A percentile compares a stretch with the other conserved stretches of the same genome.
Evolutionary conservation across 1,139 yeast genomes (phyloP).

Genomic region (Arxiozyma slooffiae): DNA sequence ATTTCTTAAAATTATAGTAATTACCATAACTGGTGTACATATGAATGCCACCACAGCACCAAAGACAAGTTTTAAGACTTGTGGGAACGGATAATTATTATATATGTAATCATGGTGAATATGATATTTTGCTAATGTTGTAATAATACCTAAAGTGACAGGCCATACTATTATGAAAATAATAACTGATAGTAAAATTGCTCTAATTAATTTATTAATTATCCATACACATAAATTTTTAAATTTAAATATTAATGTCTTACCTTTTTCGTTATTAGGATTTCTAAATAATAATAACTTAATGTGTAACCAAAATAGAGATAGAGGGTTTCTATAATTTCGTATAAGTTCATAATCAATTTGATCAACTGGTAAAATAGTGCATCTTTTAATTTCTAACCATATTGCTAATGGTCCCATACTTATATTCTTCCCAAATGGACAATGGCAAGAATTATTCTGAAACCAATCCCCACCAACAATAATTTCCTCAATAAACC

Average conservation of each 20-base stretch:
- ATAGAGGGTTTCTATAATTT: neutral
- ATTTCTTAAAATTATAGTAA: slow-evolving; percentile 16
- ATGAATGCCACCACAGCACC: slow-evolving; percentile 17
- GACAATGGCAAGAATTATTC: slow-evolving; percentile 4
- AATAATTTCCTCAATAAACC: slow-evolving; percentile 17
- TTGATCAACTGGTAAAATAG: slow-evolving; percentile 1
- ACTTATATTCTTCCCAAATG: neutral
- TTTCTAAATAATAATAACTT: neutral
- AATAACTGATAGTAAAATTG: slow-evolving; percentile 11
- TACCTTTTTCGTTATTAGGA: neutral
- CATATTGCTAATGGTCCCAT: slow-evolving; percentile 6
- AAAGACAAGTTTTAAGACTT: slow-evolving; percentile 16
- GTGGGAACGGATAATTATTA: slow-evolving; percentile 19
- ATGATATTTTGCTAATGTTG: slow-evolving; percentile 15
- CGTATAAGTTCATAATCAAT: slow-evolving; percentile 4
- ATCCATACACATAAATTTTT: slow-evolving; percentile 9
- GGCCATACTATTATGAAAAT: slow-evolving; percentile 21
- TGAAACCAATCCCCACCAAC: slow-evolving; percentile 17
- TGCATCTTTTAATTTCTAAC: slow-evolving; percentile 13
- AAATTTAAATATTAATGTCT: neutral
- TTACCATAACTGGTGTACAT: slow-evolving; percentile 14
- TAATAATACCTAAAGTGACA: slow-evolving; percentile 21
- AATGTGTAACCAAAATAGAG: neutral
- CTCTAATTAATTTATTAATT: slow-evolving; percentile 13
- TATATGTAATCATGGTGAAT: slow-evolving; percentile 15